Evolutionary conservation across 2,329 filamentous ascomycete species (phyloP).

Genomic region (Colletotrichum plurivorum): DNA sequence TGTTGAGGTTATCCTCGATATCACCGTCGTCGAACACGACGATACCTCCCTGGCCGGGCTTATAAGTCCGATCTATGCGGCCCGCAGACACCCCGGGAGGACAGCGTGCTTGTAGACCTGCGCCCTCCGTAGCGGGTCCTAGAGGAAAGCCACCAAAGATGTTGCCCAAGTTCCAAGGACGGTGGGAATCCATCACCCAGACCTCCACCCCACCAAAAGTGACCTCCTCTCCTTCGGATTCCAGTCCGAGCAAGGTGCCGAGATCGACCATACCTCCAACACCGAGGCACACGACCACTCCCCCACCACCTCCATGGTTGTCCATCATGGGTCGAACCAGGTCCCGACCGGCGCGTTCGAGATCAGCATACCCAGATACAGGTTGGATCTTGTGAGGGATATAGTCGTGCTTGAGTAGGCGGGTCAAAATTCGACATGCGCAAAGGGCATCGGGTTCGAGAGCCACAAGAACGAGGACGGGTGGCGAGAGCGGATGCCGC

Average conservation of each 20-base stretch:
- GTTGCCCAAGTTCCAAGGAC: slow-evolving; percentile 96
- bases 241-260: slow-evolving; percentile 82
- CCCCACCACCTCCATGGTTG: slow-evolving; percentile 85
- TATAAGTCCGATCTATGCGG: slow-evolving; percentile 79
- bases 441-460: slow-evolving; percentile 97
- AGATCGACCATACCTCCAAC: slow-evolving; percentile 94
- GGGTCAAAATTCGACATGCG: slow-evolving; percentile 92
- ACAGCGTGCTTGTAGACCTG: slow-evolving; percentile 65
- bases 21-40: slow-evolving; percentile 97
- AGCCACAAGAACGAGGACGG: slow-evolving; percentile 91
- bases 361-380: slow-evolving; percentile 91
- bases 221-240: slow-evolving; percentile 75
- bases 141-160: slow-evolving; percentile 84
- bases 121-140: slow-evolving; percentile 64
- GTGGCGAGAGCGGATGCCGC: slow-evolving; percentile 90
- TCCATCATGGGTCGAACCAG: slow-evolving; percentile 90
- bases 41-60: slow-evolving; percentile 86
- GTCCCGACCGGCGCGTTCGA: slow-evolving; percentile 83
- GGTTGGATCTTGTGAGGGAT: slow-evolving; percentile 98
- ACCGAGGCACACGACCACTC: slow-evolving; percentile 91
- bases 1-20: slow-evolving; percentile 83
- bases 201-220: slow-evolving; percentile 89
- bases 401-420: slow-evolving; percentile 96
- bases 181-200: slow-evolving; percentile 92
- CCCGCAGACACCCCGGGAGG: slow-evolving; percentile 80